Evolutionary conservation across 176 grass and related monocot genomes (phyloP), one percentile per base, ranked within the genome.

Genomic region (Dactylis glomerata): DNA sequence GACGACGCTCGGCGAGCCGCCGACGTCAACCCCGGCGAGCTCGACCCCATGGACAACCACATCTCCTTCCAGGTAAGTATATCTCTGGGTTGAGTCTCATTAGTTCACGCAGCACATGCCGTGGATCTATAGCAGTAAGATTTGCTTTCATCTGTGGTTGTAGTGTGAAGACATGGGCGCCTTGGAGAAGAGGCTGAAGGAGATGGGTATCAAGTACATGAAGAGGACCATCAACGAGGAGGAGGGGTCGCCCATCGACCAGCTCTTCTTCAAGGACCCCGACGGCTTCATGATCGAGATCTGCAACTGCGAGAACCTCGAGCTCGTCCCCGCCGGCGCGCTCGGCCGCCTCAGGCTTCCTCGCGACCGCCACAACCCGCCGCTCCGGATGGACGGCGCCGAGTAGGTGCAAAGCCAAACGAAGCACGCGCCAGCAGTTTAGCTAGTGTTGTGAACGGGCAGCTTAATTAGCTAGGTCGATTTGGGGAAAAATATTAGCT

Each of bases 251-350:
- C 86, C 86, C 22, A 89, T 96, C 81, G 88, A 93, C 86, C 89
- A 93, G 85, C 81, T 97, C 51, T 93, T 96, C 89, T 92, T 97
- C 82, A 89, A 88, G 31, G 94, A 94, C 86, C 94, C 87, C 13
- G 87, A 94, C 37, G 89, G 87, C 8, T 97, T 93, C 77, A 94
- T 92, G 92, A 89, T 94, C 31, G 94, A 90, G 85, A 97, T 97
- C 77, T 92, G 91, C 84, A 97, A 97, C 86, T 90, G 87, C 47
- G 91, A 97, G 89, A 97, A 93, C 86, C 88, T 94, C 16, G 88
- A 91, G 90, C 79, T 95, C 61, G 90, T 95, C 77, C 88, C 93
- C 1, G 86, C 75, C 66, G 93, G 76, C 51, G 87, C 74, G 3
- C 72, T 88, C 27, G 85, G 87, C 14, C 84, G 68, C n/a, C 88